Evolutionary conservation across 139 green algal species (phyloP).

Genomic region (Haematococcus sp.): DNA sequence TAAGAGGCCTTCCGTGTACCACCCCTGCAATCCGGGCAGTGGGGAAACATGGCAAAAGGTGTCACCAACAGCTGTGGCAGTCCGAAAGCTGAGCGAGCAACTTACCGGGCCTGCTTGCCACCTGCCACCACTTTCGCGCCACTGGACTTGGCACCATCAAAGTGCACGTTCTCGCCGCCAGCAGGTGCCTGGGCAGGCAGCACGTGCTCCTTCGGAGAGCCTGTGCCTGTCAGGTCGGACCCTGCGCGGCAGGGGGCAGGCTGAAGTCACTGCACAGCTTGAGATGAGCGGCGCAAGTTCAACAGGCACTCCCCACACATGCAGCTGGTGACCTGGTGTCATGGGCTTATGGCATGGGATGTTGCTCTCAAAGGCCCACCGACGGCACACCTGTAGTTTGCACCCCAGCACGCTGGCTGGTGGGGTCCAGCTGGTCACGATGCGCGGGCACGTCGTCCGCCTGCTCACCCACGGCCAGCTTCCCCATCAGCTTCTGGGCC

Average conservation of each 20-base stretch:
- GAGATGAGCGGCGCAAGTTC: no score
- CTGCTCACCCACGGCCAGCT: not conserved
- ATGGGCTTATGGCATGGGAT: no score
- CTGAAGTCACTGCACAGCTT: not conserved
- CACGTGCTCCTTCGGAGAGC: not conserved
- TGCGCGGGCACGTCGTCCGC: not conserved
- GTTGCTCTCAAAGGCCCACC: no score
- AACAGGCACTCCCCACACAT: no score
- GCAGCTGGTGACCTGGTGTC: no score
- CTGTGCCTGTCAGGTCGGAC: not conserved
- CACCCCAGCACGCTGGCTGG: no score
- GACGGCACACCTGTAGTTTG: no score
- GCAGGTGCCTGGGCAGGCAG: not conserved
- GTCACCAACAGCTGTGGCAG: no score
- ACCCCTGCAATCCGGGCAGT: no score
- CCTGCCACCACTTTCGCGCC: not conserved
- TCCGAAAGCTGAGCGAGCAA: no score
- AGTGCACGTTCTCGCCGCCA: slow-evolving; percentile 4
- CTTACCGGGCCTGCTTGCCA: not conserved
- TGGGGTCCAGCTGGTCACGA: not conserved
- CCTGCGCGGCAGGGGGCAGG: not conserved
- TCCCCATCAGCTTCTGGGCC: not conserved
- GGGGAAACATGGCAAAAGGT: no score
- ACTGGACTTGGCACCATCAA: slow-evolving; percentile 10
- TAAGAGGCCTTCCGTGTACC: slow-evolving; percentile 15